A percentile compares a stretch with the other conserved stretches of the same genome.
Evolutionary conservation across 2,329 filamentous ascomycete genomes (phyloP).

Genomic region (Grosmannia serpens): DNA sequence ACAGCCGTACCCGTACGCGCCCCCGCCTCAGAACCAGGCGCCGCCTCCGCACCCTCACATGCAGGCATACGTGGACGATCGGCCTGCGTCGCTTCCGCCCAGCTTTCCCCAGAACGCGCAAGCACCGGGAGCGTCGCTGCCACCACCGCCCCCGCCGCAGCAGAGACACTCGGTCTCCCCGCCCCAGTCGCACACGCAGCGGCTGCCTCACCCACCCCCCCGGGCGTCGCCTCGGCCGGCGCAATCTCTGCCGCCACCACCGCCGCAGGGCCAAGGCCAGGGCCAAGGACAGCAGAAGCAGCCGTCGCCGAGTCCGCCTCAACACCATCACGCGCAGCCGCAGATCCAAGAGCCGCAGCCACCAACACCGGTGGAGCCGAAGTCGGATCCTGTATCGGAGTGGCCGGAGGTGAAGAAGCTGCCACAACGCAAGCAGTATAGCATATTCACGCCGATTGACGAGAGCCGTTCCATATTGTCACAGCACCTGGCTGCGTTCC

Average conservation of each 20-base stretch:
- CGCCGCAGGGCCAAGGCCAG: conserved; percentile 22
- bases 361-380: conserved; percentile 31
- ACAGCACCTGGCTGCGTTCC: conserved; percentile 64
- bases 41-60: conserved; percentile 37
- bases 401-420: conserved; percentile 46
- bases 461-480: conserved; percentile 81
- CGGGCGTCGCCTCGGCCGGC: conserved; percentile 37
- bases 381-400: conserved; percentile 3
- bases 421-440: conserved; percentile 70
- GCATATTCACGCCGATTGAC: conserved; percentile 96
- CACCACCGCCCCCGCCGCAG: conserved; percentile 30
- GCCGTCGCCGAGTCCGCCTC: background rate
- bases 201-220: conserved; percentile 37
- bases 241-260: conserved; percentile 20
- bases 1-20: conserved; percentile 21
- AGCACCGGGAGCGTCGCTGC: conserved; percentile 27
- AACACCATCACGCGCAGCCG: conserved; percentile 22
- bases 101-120: conserved; percentile 41
- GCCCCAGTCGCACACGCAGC: conserved; percentile 44
- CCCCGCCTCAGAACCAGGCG: conserved; percentile 25
- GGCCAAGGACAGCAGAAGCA: background rate
- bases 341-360: conserved; percentile 36
- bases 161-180: conserved; percentile 47
- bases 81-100: conserved; percentile 61
- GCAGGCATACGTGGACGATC: conserved; percentile 63